phyloP scores from a whole-genome alignment of 805 yeast species.

The Suhomyces kilbournensis region DNA sequence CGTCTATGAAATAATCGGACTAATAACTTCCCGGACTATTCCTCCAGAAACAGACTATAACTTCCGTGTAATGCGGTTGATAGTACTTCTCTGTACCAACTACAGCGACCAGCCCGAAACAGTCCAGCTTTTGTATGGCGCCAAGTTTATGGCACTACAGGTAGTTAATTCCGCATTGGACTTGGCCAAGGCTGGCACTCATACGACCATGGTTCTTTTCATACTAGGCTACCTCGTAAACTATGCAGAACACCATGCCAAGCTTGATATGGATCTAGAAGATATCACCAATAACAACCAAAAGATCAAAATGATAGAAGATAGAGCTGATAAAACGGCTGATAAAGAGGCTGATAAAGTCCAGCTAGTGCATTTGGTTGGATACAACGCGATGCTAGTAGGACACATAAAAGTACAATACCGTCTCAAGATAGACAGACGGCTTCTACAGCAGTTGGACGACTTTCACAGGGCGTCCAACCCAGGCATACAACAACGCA shows the following conservation, averaged over 20 bases:
- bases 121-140: neutral
- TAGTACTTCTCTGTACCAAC: neutral
- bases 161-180: neutral
- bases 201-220: constrained; percentile 4
- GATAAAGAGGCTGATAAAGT: neutral
- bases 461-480: neutral
- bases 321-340: constrained; percentile 4
- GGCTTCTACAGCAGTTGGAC: neutral
- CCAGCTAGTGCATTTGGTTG: constrained; percentile 12
- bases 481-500: neutral
- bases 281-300: neutral
- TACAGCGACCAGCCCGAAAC: neutral
- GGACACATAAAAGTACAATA: constrained; percentile 6
- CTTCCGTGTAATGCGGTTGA: neutral
- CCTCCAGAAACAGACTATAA: neutral
- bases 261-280: neutral
- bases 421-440: constrained; percentile 2
- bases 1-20: neutral
- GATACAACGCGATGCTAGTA: constrained; percentile 15
- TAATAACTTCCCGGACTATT: neutral
- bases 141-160: neutral
- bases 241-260: neutral
- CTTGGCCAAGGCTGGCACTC: neutral
- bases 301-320: neutral
- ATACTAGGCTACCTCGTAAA: constrained; percentile 15